These are phyloP conservation scores for Antitrichia curtipendula DNA, from an alignment of 225 moss, liverwort and hornwort genomes.

Conservation along the genomic window DNA sequence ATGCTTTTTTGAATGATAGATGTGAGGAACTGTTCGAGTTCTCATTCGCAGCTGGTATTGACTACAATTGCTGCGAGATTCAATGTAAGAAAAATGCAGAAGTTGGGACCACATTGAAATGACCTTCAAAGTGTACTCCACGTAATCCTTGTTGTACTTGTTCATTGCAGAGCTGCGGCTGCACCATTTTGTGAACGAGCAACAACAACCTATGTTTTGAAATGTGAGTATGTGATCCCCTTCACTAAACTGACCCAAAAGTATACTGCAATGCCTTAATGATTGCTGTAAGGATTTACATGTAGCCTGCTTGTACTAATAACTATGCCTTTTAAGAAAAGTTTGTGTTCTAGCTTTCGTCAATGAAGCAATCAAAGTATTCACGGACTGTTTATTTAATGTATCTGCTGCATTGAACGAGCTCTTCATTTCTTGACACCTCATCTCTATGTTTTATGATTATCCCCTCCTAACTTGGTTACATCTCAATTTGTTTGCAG, in stretches of 20 bases:
- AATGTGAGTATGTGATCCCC: background rate
- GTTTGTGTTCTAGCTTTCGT: background rate
- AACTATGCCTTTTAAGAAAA: background rate
- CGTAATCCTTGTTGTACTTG: background rate
- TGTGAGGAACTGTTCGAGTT: background rate
- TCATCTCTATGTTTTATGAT: background rate
- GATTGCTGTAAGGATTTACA: background rate
- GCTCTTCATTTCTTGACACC: background rate
- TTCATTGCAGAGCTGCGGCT: conserved; percentile 23
- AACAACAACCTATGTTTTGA: background rate
- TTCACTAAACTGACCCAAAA: background rate
- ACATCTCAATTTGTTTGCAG: conserved; percentile 4
- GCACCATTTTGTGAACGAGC: conserved; percentile 28
- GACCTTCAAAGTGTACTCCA: background rate
- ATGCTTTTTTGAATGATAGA: background rate
- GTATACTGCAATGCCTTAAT: background rate
- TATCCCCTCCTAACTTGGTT: background rate
- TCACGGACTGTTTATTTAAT: background rate
- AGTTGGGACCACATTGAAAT: background rate
- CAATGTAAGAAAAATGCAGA: background rate
- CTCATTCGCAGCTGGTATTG: background rate
- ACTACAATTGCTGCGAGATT: background rate
- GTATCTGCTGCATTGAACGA: background rate
- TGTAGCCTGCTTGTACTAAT: background rate
- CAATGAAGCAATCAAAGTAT: background rate